Evolutionary conservation across 805 yeast species (phyloP).

Genomic region (Wilhelminamyces savonicus): DNA sequence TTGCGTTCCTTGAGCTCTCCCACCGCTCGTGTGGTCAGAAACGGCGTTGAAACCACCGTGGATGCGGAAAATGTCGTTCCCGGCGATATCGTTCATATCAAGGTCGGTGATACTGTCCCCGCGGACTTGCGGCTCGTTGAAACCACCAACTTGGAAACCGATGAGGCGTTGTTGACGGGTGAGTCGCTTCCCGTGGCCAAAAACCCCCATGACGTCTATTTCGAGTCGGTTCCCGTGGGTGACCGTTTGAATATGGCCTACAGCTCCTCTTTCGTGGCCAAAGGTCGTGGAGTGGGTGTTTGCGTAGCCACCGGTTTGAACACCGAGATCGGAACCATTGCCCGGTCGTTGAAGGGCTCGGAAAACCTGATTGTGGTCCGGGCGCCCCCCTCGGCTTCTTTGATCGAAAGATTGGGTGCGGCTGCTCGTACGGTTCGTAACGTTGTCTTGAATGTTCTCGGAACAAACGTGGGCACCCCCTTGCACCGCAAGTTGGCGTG

Average conservation of each 20-base stretch:
- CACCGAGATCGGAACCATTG: constrained; percentile 39
- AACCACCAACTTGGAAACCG: constrained; percentile 33
- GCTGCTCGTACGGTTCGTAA: constrained; percentile 34
- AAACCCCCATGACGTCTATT: constrained; percentile 27
- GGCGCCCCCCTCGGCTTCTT: too few species aligned
- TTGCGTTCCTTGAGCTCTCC: constrained; percentile 41
- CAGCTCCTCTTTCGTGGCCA: constrained; percentile 33
- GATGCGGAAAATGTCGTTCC: constrained; percentile 40
- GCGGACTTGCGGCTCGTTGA: constrained; percentile 35
- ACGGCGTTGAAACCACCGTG: constrained; percentile 28
- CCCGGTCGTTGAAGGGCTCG: constrained; percentile 20
- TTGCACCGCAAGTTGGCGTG: constrained; percentile 41
- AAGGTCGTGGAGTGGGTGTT: constrained; percentile 37
- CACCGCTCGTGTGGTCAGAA: constrained; percentile 39
- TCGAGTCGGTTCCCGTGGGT: constrained; percentile 34
- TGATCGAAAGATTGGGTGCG: constrained; percentile 24
- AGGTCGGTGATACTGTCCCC: constrained; percentile 38
- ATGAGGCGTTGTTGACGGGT: constrained; percentile 39
- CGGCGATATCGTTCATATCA: constrained; percentile 36
- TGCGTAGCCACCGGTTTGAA: constrained; percentile 31
- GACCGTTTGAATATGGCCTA: constrained; percentile 30
- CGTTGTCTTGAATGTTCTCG: constrained; percentile 38
- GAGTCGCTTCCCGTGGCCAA: constrained; percentile 31
- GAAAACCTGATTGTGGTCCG: constrained; percentile 15
- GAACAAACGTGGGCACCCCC: constrained; percentile 42